A percentile compares a stretch with the other conserved stretches of the same genome.
Conservation (phyloP, 108 stramenopile genomes). For the Pseudonitzschia delicatissima region DNA sequence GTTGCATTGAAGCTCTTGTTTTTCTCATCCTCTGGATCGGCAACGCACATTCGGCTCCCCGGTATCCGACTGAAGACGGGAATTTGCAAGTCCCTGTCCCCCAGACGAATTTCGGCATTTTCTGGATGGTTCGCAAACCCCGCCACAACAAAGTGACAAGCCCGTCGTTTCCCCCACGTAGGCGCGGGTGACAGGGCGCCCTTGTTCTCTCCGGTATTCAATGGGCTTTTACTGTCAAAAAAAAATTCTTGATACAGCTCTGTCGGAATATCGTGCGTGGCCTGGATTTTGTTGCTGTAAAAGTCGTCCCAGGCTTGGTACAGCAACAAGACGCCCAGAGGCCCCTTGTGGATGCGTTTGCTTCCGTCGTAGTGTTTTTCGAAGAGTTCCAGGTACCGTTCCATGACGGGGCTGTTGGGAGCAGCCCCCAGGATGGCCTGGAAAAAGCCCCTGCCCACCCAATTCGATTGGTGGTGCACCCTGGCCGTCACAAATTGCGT, state of each 20-base stretch:
- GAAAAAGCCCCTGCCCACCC: constrained; percentile 57
- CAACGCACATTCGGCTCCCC: constrained; percentile 75
- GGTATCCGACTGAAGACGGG: constrained; percentile 71
- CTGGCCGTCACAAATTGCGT: constrained; percentile 68
- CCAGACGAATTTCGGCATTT: constrained; percentile 7
- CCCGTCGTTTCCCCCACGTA: constrained; percentile 62
- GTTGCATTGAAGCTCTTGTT: neutral
- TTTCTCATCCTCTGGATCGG: constrained; percentile 25
- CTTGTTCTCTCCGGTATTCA: constrained; percentile 11
- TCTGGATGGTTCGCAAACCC: constrained; percentile 15
- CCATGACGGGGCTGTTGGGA: constrained; percentile 44
- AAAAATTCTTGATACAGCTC: constrained; percentile 75
- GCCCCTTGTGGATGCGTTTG: constrained; percentile 37
- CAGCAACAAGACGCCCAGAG: constrained; percentile 69
- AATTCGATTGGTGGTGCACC: constrained; percentile 68
- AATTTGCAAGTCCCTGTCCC: constrained; percentile 22
- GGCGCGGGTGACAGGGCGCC: constrained; percentile 38
- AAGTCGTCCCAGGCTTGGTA: constrained; percentile 69
- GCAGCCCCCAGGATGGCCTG: constrained; percentile 77
- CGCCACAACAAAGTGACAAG: constrained; percentile 74
- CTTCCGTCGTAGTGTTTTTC: constrained; percentile 56
- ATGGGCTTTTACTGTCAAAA: constrained; percentile 35
- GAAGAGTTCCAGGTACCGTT: constrained; percentile 70
- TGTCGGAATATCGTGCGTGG: neutral
- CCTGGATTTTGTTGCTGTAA: neutral